Evolutionary conservation across 176 grass and related monocot genomes (phyloP), one percentile per base, ranked within the genome.

Genomic region (Juncus inflexus): DNA sequence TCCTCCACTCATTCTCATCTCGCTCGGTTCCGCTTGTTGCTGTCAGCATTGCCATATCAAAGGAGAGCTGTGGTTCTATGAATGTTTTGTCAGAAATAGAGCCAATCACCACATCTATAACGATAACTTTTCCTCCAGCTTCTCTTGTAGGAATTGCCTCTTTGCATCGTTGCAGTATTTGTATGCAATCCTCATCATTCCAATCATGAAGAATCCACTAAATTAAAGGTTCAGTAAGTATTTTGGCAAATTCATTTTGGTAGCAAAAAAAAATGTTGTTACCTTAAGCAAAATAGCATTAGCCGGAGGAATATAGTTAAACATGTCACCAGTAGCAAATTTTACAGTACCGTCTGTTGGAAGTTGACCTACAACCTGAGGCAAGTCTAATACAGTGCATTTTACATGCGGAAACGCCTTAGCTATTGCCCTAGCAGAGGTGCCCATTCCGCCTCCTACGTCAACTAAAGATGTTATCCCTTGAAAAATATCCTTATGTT

Each of bases 291-390:
- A 12, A n/a, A 67, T 9, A 0, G 9, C 45, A 14, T 52, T 12
- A n/a, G 64, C 64, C 37, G 45, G 45, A 0, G 64, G 64, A 49
- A 67, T 67, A 13, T 36, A 67, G 7, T 50, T 6, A 52, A 67
- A 67, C 64, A 67, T 67, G 72, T 90, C 70, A 12, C 79, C 79
- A n/a, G 75, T 62, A 49, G 81, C 70, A 73, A 90, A 83, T 58
- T 74, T 73, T 43, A 86, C 62, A 50, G 43, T 41, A 6, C 52
- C 82, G 47, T 64, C 60, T 0, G 42, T 67, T 12, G 16, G 9
- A 52, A 79, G 49, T 45, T 52, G 36, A 7, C 11, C 55, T 11
- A 74, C 35, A 14, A 83, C 83, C 81, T 28, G 19, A 28, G 19
- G 19, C 19, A 28, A 1, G 19, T 28, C 19, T 28, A 28, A 28